Base-by-base conservation (phyloP, 768 basidiomycete genomes). In the Pluteus cervinus region DNA sequence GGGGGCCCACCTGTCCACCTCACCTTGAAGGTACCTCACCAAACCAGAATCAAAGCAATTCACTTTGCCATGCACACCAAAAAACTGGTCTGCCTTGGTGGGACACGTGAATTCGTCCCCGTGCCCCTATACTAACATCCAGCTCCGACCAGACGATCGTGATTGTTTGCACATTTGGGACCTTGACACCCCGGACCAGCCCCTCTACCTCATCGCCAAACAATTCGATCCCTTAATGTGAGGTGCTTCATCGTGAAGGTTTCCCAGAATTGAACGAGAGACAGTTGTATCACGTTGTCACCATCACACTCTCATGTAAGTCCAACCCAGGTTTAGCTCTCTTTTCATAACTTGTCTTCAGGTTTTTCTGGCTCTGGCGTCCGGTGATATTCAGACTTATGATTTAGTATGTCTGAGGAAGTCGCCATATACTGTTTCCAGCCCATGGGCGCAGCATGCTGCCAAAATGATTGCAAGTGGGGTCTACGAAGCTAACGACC, bases 371-470 rank as follows among this genome's bases (percentile, higher is more conserved):
- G 65, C 65, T 7, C 51, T 69, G 28, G 61, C 65, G 43, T 64
- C 61, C n/a, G 73, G 73, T 21, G 77, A 81, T 33, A 69, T 89
- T 43, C 73, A 74, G 46, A 80, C 82, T 3, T 91, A 81, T 52
- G 89, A 92, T 53, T 48, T 91, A n/a, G 62, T 74, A 9, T 81
- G 85, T 41, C 63, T 76, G 11, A 65, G 73, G 14, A 68, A 81
- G 42, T 86, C 86, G 0, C 66, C 70, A 8, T 87, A 83, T 48
- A 66, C 62, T 12, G 72, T 86, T 23, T 79, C 81, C 3, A 89
- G 90, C 50, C 62, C 83, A 48, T 93, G 89, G 91, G 66, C 64
- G 15, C 47, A 76, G 21, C 80, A 86, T 47, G n/a, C n/a, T n/a
- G 78, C 86, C 54, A 72, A 81, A 41, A 73, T 73, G 61, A 56